Conservation (phyloP, 2,329 filamentous ascomycete genomes). For the Diaporthe batatas region DNA sequence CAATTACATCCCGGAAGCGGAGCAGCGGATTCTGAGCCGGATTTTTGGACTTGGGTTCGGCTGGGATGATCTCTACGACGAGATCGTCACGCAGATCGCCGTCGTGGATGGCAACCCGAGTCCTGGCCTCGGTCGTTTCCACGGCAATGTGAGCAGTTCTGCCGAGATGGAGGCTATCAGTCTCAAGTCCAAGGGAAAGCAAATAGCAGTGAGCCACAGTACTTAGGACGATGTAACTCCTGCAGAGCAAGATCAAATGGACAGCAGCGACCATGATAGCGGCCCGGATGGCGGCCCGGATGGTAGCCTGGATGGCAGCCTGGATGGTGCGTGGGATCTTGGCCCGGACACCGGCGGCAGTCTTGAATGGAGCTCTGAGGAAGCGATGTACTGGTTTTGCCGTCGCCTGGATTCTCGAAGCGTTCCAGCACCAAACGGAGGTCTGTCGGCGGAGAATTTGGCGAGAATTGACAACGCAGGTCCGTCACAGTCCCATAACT, state of each 20-base stretch:
- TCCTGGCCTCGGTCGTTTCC: conserved; percentile 58
- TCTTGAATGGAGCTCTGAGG: background rate
- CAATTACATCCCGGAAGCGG: conserved; percentile 48
- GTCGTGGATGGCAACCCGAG: conserved; percentile 51
- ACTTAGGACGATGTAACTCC: conserved; percentile 27
- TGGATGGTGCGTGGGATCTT: conserved; percentile 3
- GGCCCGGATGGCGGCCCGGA: conserved; percentile 36
- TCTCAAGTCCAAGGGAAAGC: conserved; percentile 35
- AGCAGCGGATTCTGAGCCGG: conserved; percentile 49
- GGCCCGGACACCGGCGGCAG: background rate
- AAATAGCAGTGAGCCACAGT: conserved; percentile 5
- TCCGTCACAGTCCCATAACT: background rate
- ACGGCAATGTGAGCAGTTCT: conserved; percentile 49
- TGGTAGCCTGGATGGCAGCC: conserved; percentile 17
- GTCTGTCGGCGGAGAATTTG: background rate
- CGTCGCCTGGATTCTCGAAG: background rate
- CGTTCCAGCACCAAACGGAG: background rate
- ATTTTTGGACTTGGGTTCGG: conserved; percentile 54
- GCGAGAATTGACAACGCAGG: no score
- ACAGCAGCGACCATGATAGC: conserved; percentile 18
- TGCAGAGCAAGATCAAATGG: conserved; percentile 11
- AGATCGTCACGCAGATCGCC: conserved; percentile 51
- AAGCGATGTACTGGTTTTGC: background rate
- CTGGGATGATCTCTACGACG: conserved; percentile 54
- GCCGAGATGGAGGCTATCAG: background rate